Evolutionary conservation across 2,329 filamentous ascomycete species (phyloP), one percentile per base, ranked within the genome.

Genomic region (Drechslera avenae): DNA sequence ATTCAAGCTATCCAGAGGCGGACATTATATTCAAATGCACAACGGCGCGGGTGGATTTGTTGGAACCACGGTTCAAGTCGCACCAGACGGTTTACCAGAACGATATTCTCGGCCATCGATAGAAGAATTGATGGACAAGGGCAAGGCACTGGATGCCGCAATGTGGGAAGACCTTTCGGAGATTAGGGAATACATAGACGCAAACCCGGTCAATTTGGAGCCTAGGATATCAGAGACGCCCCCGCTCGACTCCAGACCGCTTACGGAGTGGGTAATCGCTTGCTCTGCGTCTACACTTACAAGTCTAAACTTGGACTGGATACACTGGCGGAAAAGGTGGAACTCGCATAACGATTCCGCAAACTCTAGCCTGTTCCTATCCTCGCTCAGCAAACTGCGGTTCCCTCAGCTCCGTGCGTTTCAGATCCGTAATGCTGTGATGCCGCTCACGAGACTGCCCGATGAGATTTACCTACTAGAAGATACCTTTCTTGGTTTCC

Each of bases 321-420:
- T 73, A 16, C 50, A 71, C 10, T 72, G 68, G 70, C 63, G 67
- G 61, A 14, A 35, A 39, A 43, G 65, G 63, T 10, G 18, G 44
- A 16, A 44, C 52, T 16, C 34, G 51, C 13, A 35, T 55, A 17
- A 28, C 12, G 39, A 52, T 30, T 40, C 39, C 2, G 10, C 17
- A 12, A 54, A 42, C 16, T 63, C 65, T 10, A 31, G 34, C 12
- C 35, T 36, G 2, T 54, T 57, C 10, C 33, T 76, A 16, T 44
- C 57, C 6, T 46, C 52, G 4, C 60, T 78, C 7, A 71, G 73
- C 47, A 44, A 42, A 5, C 62, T 76, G 30, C 69, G 72, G 1
- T 78, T 79, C 48, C 76, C 78, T 5, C 64, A 75, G 42, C 57
- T 80, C 7, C 64, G 73, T 21, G 69, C 75, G n/a, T 76, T 80